Evolutionary conservation across 2,329 filamentous ascomycete genomes (phyloP), one percentile per base, ranked within the genome.

Genomic region (Phoma sp.): DNA sequence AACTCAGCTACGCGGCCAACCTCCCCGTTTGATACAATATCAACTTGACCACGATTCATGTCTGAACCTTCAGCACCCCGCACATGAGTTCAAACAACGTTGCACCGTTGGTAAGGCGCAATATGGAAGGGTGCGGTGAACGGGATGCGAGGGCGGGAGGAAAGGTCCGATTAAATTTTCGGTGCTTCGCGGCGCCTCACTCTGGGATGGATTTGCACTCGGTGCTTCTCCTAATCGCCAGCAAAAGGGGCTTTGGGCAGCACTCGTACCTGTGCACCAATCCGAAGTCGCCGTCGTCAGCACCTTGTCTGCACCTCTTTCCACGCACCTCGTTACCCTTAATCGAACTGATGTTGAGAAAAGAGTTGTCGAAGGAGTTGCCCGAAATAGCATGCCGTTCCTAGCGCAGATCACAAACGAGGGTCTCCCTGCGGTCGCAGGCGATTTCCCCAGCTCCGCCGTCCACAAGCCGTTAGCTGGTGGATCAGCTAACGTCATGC

Each of bases 401-500:
- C 32, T 25, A 23, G 29, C 37, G 46, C 21, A 33, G 20, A 33
- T 48, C 38, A n/a, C 1, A 25, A 38, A 15, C 32, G 40, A 51
- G 47, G 49, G 36, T 12, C 36, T 42, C 42, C 49, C 36, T 47
- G 49, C 21, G 14, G 18, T 5, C 7, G 4, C 18, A n/a, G 11
- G 14, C 17, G 23, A 53, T 29, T 47, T 42, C 49, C 49, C 42
- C 49, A 47, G 49, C 15, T 20, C 30, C 39, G 30, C 23, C n/a
- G 26, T 3, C 33, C 38, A 14, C 6, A 39, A 25, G 3, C 7
- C 23, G 49, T 42, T 45, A 47, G 42, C 36, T 2, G 20, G 25
- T 53, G 49, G 49, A 37, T 42, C 20, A 15, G 14, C 49, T 26
- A 51, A 47, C 49, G 49, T 53, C 49, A 53, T 53, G 36, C 23